phyloP scores from a whole-genome alignment of 2,329 filamentous ascomycete species.

The Exserohilum rostratum region DNA sequence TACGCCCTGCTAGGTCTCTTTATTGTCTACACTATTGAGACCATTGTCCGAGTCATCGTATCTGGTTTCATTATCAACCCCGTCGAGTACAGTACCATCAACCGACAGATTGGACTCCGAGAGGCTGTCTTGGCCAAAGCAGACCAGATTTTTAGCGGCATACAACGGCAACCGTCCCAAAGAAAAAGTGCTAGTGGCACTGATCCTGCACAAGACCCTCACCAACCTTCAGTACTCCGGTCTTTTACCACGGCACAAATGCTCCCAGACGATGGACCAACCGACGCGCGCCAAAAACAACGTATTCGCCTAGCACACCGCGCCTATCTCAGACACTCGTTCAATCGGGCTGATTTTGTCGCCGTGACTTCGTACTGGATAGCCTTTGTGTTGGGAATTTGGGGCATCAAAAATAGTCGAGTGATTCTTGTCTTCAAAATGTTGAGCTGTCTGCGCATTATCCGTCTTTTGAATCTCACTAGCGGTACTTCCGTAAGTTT shows the following conservation, averaged over 20 bases:
- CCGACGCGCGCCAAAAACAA: constrained; percentile 76
- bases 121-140: constrained; percentile 78
- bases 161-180: constrained; percentile 73
- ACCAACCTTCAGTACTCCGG: constrained; percentile 71
- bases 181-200: constrained; percentile 54
- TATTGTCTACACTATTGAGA: constrained; percentile 85
- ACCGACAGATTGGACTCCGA: constrained; percentile 75
- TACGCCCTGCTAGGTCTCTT: constrained; percentile 85
- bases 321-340: constrained; percentile 91
- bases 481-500: constrained; percentile 82
- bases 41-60: constrained; percentile 82
- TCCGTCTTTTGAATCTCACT: constrained; percentile 88
- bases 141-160: constrained; percentile 74
- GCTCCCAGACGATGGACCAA: constrained; percentile 57
- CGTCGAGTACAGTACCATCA: constrained; percentile 87
- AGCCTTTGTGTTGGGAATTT: constrained; percentile 74
- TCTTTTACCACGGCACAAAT: constrained; percentile 76
- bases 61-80: constrained; percentile 93
- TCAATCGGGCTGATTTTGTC: constrained; percentile 93
- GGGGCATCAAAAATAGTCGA: constrained; percentile 69
- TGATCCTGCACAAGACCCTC: constrained; percentile 37
- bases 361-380: constrained; percentile 97
- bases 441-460: constrained; percentile 91
- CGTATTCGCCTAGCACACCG: constrained; percentile 84
- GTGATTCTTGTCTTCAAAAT: constrained; percentile 93